Percentiles rank a stretch among this genome's conserved stretches.
Conservation (phyloP, 768 basidiomycete species). For the Stropharia rugosoannulata region DNA sequence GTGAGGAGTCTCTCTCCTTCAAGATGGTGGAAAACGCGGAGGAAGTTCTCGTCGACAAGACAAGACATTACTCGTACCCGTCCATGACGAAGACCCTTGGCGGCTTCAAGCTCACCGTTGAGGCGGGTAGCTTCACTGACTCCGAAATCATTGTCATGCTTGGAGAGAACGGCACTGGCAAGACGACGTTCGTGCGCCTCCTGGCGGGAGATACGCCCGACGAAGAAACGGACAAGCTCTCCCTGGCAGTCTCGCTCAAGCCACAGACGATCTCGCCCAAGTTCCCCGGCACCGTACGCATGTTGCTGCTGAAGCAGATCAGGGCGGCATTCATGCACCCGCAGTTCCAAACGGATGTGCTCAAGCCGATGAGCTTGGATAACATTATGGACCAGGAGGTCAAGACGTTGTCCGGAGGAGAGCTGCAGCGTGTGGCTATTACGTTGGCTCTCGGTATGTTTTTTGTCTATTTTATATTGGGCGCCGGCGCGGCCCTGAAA, state of each 20-base stretch:
- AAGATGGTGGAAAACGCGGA: conserved; percentile 98
- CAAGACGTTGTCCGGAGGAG: conserved; percentile 97
- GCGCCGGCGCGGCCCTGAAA: neutral
- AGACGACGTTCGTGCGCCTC: conserved; percentile 96
- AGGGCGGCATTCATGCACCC: conserved; percentile 97
- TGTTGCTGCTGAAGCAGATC: conserved; percentile 92
- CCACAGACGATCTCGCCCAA: conserved; percentile 98
- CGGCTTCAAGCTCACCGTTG: conserved; percentile 91
- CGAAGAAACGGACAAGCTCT: conserved; percentile 76
- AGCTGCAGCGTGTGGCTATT: conserved; percentile 96
- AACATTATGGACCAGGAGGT: conserved; percentile 97
- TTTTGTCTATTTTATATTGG: conserved; percentile 1
- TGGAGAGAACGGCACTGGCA: conserved; percentile 98
- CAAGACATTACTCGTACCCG: conserved; percentile 89
- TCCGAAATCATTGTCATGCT: conserved; percentile 99
- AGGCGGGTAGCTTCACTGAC: conserved; percentile 91
- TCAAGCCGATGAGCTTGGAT: conserved; percentile 97
- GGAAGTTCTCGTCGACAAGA: conserved; percentile 83
- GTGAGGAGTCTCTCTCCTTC: conserved; percentile 93
- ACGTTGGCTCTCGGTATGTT: conserved; percentile 80
- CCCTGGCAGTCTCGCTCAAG: conserved; percentile 89
- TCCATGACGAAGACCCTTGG: conserved; percentile 97
- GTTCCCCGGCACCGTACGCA: conserved; percentile 95
- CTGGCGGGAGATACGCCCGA: conserved; percentile 94
- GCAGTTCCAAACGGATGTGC: conserved; percentile 98